Evolutionary conservation across 352 stramenopile genomes (phyloP).

Genomic region (Globisporangium paroecandrum): DNA sequence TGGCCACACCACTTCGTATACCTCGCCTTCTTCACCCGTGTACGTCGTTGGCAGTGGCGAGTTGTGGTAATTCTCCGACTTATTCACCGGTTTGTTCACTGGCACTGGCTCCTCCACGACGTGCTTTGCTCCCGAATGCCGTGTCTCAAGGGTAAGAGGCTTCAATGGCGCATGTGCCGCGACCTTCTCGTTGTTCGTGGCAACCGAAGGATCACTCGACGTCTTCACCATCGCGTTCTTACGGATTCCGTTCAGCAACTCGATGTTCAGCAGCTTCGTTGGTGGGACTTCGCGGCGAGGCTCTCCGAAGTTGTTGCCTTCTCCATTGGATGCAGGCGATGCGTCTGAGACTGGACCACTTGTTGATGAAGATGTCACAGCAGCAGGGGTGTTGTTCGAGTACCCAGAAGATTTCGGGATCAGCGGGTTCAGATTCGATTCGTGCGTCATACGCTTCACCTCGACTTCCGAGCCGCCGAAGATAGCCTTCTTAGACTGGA

Average conservation of each 20-base stretch:
- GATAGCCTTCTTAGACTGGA: constrained; percentile 18
- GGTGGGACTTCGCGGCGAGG: constrained; percentile 28
- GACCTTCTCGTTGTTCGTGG: constrained; percentile 17
- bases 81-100: constrained; percentile 4
- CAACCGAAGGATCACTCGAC: constrained; percentile 27
- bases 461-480: constrained; percentile 29
- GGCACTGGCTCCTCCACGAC: constrained; percentile 16
- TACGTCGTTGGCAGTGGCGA: constrained; percentile 20
- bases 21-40: constrained; percentile 41
- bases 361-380: constrained; percentile 12
- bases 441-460: constrained; percentile 32
- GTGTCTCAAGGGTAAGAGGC: constrained; percentile 34
- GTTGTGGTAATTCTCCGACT: constrained; percentile 1
- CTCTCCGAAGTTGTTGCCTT: constrained; percentile 10
- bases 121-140: constrained; percentile 21
- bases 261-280: constrained; percentile 41
- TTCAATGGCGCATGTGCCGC: constrained; percentile 29
- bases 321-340: background rate
- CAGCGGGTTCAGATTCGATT: constrained; percentile 12
- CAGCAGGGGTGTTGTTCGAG: constrained; percentile 8
- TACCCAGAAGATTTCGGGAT: constrained; percentile 13
- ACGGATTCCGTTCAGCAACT: constrained; percentile 29
- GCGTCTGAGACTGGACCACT: constrained; percentile 1
- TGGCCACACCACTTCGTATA: constrained; percentile 74
- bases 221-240: constrained; percentile 41